These are phyloP conservation scores for Aspergillus campestris DNA, from an alignment of 495 filamentous ascomycete species.

Conservation along the genomic window DNA sequence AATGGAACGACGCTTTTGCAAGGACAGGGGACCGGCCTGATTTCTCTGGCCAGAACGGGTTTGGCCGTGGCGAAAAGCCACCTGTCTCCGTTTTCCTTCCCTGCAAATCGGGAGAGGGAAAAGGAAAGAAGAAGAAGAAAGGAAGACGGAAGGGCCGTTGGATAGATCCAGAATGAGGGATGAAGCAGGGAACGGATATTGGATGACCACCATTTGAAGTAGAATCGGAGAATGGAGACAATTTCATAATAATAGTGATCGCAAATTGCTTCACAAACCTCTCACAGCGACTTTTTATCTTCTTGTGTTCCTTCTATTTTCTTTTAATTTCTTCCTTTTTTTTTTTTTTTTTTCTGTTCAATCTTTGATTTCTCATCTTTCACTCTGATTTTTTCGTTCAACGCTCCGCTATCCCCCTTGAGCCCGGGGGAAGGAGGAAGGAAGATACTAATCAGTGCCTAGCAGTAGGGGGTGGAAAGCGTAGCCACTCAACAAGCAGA, in stretches of 20 bases:
- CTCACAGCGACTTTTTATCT: too few relatives aligned
- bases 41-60: background rate
- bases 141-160: background rate
- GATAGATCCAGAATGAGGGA: background rate
- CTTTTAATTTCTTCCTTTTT: too few relatives aligned
- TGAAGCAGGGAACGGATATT: too few relatives aligned
- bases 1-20: constrained; percentile 9
- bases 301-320: too few relatives aligned
- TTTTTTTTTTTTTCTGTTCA: background rate
- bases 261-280: background rate
- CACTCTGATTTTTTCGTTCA: too few relatives aligned
- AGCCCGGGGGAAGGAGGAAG: constrained; percentile 1
- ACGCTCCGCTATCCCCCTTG: too few relatives aligned
- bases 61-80: too few relatives aligned
- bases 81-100: too few relatives aligned
- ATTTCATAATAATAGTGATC: background rate
- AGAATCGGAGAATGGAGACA: too few relatives aligned
- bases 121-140: constrained; percentile 3
- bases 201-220: too few relatives aligned
- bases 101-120: background rate
- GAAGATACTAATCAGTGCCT: background rate
- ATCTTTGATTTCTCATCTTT: too few relatives aligned
- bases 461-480: background rate
- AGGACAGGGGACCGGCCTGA: constrained; percentile 1
- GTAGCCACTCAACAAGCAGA: background rate